Conservation (phyloP, 2,329 filamentous ascomycete genomes). For the Anthostomella pinea region DNA sequence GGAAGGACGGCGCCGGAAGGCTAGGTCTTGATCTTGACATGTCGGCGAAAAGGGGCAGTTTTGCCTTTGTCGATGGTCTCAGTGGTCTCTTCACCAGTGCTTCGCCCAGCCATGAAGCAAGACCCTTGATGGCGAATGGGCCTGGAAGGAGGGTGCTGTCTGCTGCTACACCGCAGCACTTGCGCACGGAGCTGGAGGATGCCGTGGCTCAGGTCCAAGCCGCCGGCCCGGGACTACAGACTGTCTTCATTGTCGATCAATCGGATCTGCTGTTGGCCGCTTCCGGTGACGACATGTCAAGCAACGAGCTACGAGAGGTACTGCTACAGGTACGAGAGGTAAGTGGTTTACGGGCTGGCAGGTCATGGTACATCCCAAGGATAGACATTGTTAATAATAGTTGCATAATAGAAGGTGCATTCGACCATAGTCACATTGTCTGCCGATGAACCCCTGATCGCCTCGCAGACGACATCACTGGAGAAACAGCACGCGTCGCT, state of each 20-base stretch:
- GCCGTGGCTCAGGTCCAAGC: slow-evolving; percentile 36
- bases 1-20: slow-evolving; percentile 68
- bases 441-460: slow-evolving; percentile 72
- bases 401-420: slow-evolving; percentile 52
- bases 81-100: slow-evolving; percentile 48
- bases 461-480: slow-evolving; percentile 57
- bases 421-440: slow-evolving; percentile 64
- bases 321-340: slow-evolving; percentile 63
- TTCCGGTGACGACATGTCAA: slow-evolving; percentile 43
- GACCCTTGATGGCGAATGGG: slow-evolving; percentile 10
- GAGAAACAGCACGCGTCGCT: slow-evolving; percentile 72
- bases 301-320: slow-evolving; percentile 50
- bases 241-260: slow-evolving; percentile 64
- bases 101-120: slow-evolving; percentile 9
- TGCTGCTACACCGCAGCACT: slow-evolving; percentile 32
- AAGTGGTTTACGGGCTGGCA: slow-evolving; percentile 28
- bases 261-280: slow-evolving; percentile 63
- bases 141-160: slow-evolving; percentile 25
- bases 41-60: slow-evolving; percentile 53
- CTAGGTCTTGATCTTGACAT: slow-evolving; percentile 70
- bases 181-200: slow-evolving; percentile 39
- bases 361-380: slow-evolving; percentile 1
- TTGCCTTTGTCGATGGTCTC: slow-evolving; percentile 75
- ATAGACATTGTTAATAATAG: slow-evolving; percentile 21
- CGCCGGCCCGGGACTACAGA: slow-evolving; percentile 31